phyloP scores from a whole-genome alignment of 345 rosid genomes.

The Gynandropsis gynandra region DNA sequence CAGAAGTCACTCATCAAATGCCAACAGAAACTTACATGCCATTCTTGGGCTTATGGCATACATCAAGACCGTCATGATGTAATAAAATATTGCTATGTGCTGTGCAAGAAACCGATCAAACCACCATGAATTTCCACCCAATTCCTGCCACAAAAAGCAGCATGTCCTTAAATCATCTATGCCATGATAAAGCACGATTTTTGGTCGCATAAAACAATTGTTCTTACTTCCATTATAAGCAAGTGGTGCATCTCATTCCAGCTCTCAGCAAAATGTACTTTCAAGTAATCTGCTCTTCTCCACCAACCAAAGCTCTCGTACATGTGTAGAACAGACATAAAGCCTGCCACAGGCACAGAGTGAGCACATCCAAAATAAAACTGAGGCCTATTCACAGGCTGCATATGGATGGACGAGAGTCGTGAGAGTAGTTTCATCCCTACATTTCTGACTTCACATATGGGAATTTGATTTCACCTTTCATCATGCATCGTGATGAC shows the following conservation, averaged over 20 bases:
- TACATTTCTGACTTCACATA: no score
- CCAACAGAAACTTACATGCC: constrained; percentile 70
- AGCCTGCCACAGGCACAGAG: constrained; percentile 43
- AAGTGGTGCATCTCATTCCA: constrained; percentile 99
- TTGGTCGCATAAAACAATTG: neutral
- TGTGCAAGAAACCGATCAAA: constrained; percentile 87
- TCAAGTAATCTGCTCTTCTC: constrained; percentile 93
- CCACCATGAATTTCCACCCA: constrained; percentile 98
- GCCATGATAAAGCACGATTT: constrained; percentile 1
- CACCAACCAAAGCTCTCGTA: constrained; percentile 99
- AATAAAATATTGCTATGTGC: constrained; percentile 68
- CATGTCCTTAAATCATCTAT: constrained; percentile 8
- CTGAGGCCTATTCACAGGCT: no score
- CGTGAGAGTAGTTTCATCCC: no score
- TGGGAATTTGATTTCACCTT: neutral
- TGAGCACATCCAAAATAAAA: constrained; percentile 3
- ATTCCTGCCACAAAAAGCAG: constrained; percentile 53
- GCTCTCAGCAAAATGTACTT: constrained; percentile 98
- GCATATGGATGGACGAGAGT: no score
- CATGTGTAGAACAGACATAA: constrained; percentile 91
- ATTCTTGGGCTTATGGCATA: constrained; percentile 90
- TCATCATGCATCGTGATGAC: neutral
- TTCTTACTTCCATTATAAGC: constrained; percentile 94
- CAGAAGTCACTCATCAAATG: neutral
- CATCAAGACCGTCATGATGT: constrained; percentile 83